Conservation (phyloP, 1,139 yeast genomes). For the Diutina ranongensis region DNA sequence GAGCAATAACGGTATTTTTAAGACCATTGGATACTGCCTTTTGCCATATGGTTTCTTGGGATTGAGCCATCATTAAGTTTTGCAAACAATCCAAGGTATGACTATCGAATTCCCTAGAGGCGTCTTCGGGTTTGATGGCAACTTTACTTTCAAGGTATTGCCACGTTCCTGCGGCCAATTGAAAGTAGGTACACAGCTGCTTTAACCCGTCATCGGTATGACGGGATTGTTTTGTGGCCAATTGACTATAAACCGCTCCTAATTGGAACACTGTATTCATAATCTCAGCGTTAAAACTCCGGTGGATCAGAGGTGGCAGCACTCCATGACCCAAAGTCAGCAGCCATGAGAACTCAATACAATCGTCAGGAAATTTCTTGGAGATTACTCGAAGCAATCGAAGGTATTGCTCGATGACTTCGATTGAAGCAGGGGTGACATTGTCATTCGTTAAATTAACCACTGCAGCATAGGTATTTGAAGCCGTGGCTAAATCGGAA, state of each 20-base stretch:
- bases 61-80: conserved; percentile 63
- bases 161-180: conserved; percentile 62
- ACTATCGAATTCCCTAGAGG: conserved; percentile 15
- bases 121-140: neutral
- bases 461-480: conserved; percentile 16
- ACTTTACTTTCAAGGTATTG: conserved; percentile 19
- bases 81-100: conserved; percentile 20
- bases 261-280: conserved; percentile 56
- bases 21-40: conserved; percentile 45
- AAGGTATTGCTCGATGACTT: conserved; percentile 17
- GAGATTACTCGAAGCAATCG: conserved; percentile 19
- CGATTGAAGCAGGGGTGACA: conserved; percentile 9
- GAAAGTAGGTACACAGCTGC: conserved; percentile 53
- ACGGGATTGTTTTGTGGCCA: conserved; percentile 36
- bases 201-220: conserved; percentile 46
- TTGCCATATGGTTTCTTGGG: conserved; percentile 81
- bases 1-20: conserved; percentile 52
- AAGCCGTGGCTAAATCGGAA: conserved; percentile 35
- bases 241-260: conserved; percentile 49
- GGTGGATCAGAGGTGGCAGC: neutral
- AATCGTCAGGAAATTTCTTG: conserved; percentile 30
- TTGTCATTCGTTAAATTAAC: conserved; percentile 15
- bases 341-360: conserved; percentile 56
- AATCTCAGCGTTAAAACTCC: conserved; percentile 20
- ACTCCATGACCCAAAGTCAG: conserved; percentile 42